Evolutionary conservation across 2,329 filamentous ascomycete species (phyloP).

Genomic region (Macrophomina tecta): DNA sequence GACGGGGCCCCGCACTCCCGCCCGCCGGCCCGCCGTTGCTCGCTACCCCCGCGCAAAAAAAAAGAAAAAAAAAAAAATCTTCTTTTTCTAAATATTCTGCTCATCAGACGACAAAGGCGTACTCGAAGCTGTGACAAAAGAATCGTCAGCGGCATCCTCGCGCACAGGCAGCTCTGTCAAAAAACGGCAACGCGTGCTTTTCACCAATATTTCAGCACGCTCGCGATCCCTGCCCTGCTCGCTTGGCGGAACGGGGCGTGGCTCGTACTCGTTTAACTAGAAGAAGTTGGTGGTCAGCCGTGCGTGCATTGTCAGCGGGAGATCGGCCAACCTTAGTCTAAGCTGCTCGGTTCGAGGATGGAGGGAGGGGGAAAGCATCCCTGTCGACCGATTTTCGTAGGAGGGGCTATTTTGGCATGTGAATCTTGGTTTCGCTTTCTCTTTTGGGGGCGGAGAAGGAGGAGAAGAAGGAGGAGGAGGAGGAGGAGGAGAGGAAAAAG

Average conservation of each 20-base stretch:
- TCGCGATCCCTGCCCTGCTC: neutral
- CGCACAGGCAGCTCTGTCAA: too few relatives aligned
- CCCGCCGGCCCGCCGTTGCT: too few relatives aligned
- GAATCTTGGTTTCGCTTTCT: neutral
- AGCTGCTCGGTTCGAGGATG: neutral
- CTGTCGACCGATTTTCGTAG: neutral
- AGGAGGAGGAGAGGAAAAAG: too few relatives aligned
- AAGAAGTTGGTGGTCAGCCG: neutral
- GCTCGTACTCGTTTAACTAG: neutral
- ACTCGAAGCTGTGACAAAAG: too few relatives aligned
- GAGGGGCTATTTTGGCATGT: neutral
- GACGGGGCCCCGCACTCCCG: too few relatives aligned
- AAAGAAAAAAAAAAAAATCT: too few relatives aligned
- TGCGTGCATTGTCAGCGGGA: neutral
- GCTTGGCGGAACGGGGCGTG: neutral
- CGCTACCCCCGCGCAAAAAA: too few relatives aligned
- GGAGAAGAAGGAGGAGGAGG: too few relatives aligned
- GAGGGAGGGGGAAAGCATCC: neutral
- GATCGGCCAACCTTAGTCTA: conserved; percentile 4
- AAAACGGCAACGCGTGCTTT: neutral
- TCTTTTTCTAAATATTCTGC: too few relatives aligned
- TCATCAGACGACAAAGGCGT: too few relatives aligned
- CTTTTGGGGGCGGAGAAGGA: too few relatives aligned
- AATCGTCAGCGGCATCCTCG: too few relatives aligned
- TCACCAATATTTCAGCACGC: neutral